These are phyloP conservation scores for Malassezia vespertilionis DNA, from an alignment of 1,284 basidiomycete species.

Conservation along the genomic window DNA sequence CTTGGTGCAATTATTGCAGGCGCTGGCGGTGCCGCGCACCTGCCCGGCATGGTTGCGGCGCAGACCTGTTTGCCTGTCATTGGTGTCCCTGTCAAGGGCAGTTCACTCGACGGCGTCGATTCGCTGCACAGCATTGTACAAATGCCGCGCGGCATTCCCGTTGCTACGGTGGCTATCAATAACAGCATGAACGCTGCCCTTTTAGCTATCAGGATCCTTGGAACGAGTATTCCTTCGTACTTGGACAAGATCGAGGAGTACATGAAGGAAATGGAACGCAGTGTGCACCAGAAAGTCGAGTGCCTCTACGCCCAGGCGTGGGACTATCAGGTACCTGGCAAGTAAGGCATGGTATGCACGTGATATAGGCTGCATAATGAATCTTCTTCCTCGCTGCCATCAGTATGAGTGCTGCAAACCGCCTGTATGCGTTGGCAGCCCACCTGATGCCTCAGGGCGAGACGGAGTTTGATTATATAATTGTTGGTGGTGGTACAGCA, in stretches of 20 bases:
- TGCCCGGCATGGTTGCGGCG: conserved; percentile 95
- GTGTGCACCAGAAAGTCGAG: conserved; percentile 74
- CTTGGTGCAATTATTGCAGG: conserved; percentile 75
- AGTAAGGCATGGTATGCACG: conserved; percentile 1
- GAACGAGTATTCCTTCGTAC: conserved; percentile 59
- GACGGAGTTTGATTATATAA: conserved; percentile 45
- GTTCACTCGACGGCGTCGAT: conserved; percentile 86
- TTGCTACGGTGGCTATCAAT: conserved; percentile 94
- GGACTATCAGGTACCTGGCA: conserved; percentile 52
- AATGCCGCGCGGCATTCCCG: conserved; percentile 95
- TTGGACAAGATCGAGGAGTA: conserved; percentile 65
- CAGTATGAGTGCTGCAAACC: conserved; percentile 20
- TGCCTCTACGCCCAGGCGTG: conserved; percentile 69
- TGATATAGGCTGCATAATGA: neutral
- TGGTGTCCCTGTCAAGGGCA: conserved; percentile 92
- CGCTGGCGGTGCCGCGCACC: conserved; percentile 89
- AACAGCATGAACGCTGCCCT: conserved; percentile 88
- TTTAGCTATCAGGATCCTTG: conserved; percentile 78
- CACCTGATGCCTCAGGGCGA: conserved; percentile 30
- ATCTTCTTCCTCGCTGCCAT: neutral
- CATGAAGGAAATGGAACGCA: conserved; percentile 62
- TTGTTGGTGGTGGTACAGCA: conserved; percentile 46
- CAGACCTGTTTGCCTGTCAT: conserved; percentile 87
- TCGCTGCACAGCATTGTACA: conserved; percentile 94
- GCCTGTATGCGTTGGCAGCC: conserved; percentile 35